A percentile compares a stretch with the other conserved stretches of the same genome.
These are phyloP conservation scores for Anastatica hierochuntica DNA, from an alignment of 345 rosid genomes.

Conservation along the genomic window DNA sequence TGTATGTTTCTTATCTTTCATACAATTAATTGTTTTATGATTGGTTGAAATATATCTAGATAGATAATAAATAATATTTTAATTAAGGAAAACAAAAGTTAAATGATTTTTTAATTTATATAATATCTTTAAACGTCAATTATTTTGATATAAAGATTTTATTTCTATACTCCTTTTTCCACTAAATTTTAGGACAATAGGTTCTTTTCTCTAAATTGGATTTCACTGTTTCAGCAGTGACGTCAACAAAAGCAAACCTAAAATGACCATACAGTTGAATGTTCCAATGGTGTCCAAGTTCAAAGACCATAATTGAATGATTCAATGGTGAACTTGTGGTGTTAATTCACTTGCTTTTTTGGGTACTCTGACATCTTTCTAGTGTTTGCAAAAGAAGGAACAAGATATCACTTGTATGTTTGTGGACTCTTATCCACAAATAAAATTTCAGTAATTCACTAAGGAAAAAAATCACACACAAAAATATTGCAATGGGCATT, in stretches of 20 bases:
- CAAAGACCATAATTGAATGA: constrained; percentile 15
- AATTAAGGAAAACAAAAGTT: no score
- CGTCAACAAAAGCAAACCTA: constrained; percentile 4
- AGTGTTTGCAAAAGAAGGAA: constrained; percentile 25
- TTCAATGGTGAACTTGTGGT: constrained; percentile 9
- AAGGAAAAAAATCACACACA: not conserved
- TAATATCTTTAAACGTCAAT: no score
- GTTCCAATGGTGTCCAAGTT: constrained; percentile 21
- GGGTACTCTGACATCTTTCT: constrained; percentile 19
- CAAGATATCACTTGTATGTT: constrained; percentile 16
- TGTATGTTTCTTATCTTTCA: no score
- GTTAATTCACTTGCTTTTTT: not conserved
- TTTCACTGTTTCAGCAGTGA: not conserved
- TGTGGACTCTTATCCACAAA: constrained; percentile 23
- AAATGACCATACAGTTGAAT: constrained; percentile 18
- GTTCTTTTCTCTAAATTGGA: not conserved
- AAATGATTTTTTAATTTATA: no score
- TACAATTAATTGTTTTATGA: no score
- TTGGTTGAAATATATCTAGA: no score
- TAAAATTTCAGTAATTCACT: no score
- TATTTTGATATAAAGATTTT: no score
- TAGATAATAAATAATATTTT: no score
- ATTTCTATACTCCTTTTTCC: no score
- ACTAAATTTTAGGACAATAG: no score
- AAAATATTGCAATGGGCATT: not conserved